A percentile compares a stretch with the other conserved stretches of the same genome.
These are phyloP conservation scores for Quercus tomentella DNA, from an alignment of 331 rosid species.

Conservation along the genomic window DNA sequence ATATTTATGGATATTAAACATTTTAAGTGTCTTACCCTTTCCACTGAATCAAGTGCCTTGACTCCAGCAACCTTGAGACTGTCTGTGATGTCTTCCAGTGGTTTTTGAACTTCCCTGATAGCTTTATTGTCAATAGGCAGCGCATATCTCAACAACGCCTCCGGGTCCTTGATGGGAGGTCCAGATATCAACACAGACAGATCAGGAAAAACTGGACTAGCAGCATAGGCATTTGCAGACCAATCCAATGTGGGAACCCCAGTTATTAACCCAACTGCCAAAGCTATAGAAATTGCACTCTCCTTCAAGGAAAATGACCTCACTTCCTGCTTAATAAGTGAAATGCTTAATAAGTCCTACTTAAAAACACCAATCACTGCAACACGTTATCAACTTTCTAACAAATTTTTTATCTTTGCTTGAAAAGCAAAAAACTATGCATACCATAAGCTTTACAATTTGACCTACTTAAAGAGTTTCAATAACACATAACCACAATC, in stretches of 20 bases:
- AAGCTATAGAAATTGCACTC: conserved; percentile 68
- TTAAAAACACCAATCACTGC: neutral
- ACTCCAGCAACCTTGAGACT: conserved; percentile 88
- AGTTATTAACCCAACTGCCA: conserved; percentile 70
- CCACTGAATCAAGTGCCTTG: conserved; percentile 86
- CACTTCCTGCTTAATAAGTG: conserved; percentile 49
- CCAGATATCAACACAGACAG: conserved; percentile 86
- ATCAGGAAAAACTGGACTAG: conserved; percentile 62
- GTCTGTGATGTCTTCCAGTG: conserved; percentile 94
- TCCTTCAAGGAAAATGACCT: conserved; percentile 59
- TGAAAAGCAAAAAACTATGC: neutral
- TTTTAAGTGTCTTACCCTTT: conserved; percentile 60
- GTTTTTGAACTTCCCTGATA: conserved; percentile 90
- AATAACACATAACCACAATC: too few species aligned
- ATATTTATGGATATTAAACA: conserved; percentile 7
- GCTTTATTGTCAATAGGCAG: conserved; percentile 94
- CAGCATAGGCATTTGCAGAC: conserved; percentile 54
- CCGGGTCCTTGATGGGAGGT: conserved; percentile 97
- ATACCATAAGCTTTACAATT: neutral
- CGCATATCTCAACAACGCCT: conserved; percentile 86
- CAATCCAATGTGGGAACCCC: conserved; percentile 75
- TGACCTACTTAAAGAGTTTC: neutral
- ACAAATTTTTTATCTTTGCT: neutral
- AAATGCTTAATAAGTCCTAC: neutral
- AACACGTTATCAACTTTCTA: neutral